phyloP scores from a whole-genome alignment of 2,329 filamentous ascomycete species.

The Aureobasidium sp. region DNA sequence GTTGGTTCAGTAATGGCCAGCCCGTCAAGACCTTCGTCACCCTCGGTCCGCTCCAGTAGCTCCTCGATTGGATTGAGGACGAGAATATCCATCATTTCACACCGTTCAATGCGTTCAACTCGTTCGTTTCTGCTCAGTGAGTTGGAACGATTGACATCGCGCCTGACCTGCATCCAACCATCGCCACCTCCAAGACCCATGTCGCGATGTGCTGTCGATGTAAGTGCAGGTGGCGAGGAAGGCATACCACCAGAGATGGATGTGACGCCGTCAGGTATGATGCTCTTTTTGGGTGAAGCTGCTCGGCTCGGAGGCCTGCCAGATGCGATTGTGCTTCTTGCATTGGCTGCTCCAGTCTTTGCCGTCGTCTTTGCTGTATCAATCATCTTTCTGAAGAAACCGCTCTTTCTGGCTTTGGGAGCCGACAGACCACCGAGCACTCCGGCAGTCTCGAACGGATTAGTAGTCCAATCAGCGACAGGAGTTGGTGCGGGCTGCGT shows the following conservation, averaged over 20 bases:
- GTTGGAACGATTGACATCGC: constrained; percentile 93
- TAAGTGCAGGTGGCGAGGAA: constrained; percentile 20
- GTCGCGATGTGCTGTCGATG: constrained; percentile 50
- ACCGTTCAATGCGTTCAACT: constrained; percentile 76
- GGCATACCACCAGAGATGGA: constrained; percentile 47
- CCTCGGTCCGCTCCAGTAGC: constrained; percentile 74
- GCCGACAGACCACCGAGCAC: constrained; percentile 69
- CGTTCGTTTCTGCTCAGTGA: constrained; percentile 85
- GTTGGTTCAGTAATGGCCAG: constrained; percentile 73
- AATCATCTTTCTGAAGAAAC: constrained; percentile 92
- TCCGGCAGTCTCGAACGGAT: constrained; percentile 57
- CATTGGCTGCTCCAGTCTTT: constrained; percentile 69
- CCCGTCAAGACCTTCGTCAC: constrained; percentile 83
- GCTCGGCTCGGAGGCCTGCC: constrained; percentile 27
- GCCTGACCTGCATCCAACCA: constrained; percentile 96
- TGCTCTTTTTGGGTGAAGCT: constrained; percentile 43
- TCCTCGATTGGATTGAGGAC: constrained; percentile 86
- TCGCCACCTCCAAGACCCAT: constrained; percentile 59
- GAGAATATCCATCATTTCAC: constrained; percentile 88
- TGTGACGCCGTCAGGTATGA: constrained; percentile 41
- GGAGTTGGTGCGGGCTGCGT: constrained; percentile 57
- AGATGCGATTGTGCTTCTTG: constrained; percentile 71
- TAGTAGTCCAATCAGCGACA: constrained; percentile 53
- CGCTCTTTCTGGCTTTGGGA: constrained; percentile 67
- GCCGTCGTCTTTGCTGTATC: constrained; percentile 83